Base-by-base conservation (phyloP, 305 asterid species). In the Solanum hybrid region DNA sequence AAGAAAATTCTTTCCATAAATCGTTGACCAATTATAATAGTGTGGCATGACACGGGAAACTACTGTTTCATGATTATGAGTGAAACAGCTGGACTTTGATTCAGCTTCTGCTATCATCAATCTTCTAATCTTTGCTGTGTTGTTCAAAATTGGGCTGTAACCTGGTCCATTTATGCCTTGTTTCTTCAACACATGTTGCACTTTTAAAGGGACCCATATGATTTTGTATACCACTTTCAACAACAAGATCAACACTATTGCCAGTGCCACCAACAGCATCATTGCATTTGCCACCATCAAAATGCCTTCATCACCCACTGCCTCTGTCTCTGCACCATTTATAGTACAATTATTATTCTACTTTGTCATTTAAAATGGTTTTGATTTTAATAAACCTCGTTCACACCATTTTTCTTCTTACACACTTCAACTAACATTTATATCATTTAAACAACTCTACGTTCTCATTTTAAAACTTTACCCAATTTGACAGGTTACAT, bases 131-230 rank as follows among this genome's bases (percentile, higher is more conserved):
- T 89, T 92, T 11, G 96, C 95, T 13, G 95, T 17, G 97, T 95
- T 96, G 13, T 94, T 96, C 91, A 91, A 91, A 82, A 94, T 42
- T 38, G 95, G 98, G 88, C 94, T 95, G 93, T 95, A 95, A 85
- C 51, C 81, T 37, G 97, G 97, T 34, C 98, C 98, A 4, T 27
- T 26, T 1, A 96, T 89, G 10, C 96, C 98, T 88, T 95, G 97
- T 17, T 88, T 92, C 42, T 51, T 90, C 90, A 95, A 94, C 91
- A 93, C 97, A 0, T 42, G 73, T 26, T 94, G 94, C 91, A 93
- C 82, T 88, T 85, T 91, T 69, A 69, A 69, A 69, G 76, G 76
- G 76, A 69, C 31, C 76, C 76, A 69, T 69, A 69, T 69, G 32
- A 69, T 10, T 24, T 69, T 69, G 76, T 24, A 24, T 69, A 69